Conservation (phyloP, 1,139 yeast species). For the Hyphopichia khmerensis region DNA sequence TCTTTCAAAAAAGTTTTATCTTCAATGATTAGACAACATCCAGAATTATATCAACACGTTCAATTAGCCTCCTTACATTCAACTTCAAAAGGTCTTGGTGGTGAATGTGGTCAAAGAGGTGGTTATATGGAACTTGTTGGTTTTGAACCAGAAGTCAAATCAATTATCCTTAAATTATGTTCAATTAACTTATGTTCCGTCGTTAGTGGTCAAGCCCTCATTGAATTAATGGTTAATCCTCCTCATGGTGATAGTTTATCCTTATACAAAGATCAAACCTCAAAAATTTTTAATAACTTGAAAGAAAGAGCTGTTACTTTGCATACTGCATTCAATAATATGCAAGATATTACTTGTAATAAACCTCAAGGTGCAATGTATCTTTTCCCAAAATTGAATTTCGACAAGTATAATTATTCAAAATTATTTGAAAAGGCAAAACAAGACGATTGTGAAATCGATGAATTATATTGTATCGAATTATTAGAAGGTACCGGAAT, state of each 20-base stretch:
- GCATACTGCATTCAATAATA: slow-evolving; percentile 64
- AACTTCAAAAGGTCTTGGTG: slow-evolving; percentile 93
- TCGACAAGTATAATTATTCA: slow-evolving; percentile 47
- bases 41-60: slow-evolving; percentile 61
- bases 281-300: slow-evolving; percentile 60
- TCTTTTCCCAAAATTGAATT: slow-evolving; percentile 74
- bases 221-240: slow-evolving; percentile 92
- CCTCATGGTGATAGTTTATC: slow-evolving; percentile 79
- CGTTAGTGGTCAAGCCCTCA: slow-evolving; percentile 88
- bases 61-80: slow-evolving; percentile 94
- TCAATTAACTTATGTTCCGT: slow-evolving; percentile 91
- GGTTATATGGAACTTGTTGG: slow-evolving; percentile 96
- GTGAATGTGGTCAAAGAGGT: slow-evolving; percentile 99
- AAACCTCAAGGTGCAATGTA: slow-evolving; percentile 98
- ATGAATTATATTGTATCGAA: slow-evolving; percentile 84
- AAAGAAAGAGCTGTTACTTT: slow-evolving; percentile 61
- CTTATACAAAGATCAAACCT: slow-evolving; percentile 60
- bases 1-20: slow-evolving; percentile 70
- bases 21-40: slow-evolving; percentile 53
- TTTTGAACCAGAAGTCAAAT: slow-evolving; percentile 66
- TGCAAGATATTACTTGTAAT: slow-evolving; percentile 84
- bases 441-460: slow-evolving; percentile 57
- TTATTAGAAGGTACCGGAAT: slow-evolving; percentile 88
- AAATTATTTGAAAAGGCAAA: slow-evolving; percentile 64
- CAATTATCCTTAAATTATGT: slow-evolving; percentile 76